A percentile compares a stretch with the other conserved stretches of the same genome.
Evolutionary conservation across 768 basidiomycete species (phyloP).

Genomic region (Boletus sp.): DNA sequence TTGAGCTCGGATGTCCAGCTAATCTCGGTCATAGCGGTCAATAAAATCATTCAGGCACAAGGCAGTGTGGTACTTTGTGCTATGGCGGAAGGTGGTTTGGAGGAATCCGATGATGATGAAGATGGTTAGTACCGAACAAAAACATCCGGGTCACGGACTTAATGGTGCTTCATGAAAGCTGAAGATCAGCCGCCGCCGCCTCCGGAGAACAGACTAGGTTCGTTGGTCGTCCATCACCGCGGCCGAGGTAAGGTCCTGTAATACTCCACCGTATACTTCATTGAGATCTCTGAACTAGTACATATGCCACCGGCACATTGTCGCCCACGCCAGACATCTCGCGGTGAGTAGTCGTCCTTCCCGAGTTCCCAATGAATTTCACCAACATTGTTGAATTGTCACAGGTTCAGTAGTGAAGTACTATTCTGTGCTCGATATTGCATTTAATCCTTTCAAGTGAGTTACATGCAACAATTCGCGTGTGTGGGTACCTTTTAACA

Average conservation of each 20-base stretch:
- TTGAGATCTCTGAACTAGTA: conserved; percentile 13
- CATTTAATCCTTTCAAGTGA: conserved; percentile 50
- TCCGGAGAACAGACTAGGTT: conserved; percentile 47
- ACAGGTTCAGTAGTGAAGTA: conserved; percentile 36
- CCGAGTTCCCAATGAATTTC: not conserved
- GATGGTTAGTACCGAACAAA: conserved; percentile 16
- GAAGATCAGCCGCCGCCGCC: conserved; percentile 30
- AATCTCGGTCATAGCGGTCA: conserved; percentile 40
- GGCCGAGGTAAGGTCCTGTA: conserved; percentile 22
- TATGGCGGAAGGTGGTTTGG: conserved; percentile 43
- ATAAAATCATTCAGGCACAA: conserved; percentile 46
- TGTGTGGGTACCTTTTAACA: conserved; percentile 2
- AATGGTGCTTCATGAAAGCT: not conserved
- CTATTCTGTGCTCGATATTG: conserved; percentile 54
- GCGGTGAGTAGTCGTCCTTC: conserved; percentile 9
- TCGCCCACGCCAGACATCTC: conserved; percentile 15
- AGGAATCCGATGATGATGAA: conserved; percentile 31
- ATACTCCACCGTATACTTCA: not conserved
- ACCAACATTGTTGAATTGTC: not conserved
- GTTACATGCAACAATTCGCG: not conserved
- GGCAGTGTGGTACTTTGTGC: conserved; percentile 44
- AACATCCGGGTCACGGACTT: conserved; percentile 15
- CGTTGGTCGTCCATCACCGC: conserved; percentile 40
- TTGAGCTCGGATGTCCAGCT: not conserved
- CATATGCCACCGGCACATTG: conserved; percentile 19